Evolutionary conservation across 768 basidiomycete species (phyloP).

Genomic region (Lentinula guzmanii): DNA sequence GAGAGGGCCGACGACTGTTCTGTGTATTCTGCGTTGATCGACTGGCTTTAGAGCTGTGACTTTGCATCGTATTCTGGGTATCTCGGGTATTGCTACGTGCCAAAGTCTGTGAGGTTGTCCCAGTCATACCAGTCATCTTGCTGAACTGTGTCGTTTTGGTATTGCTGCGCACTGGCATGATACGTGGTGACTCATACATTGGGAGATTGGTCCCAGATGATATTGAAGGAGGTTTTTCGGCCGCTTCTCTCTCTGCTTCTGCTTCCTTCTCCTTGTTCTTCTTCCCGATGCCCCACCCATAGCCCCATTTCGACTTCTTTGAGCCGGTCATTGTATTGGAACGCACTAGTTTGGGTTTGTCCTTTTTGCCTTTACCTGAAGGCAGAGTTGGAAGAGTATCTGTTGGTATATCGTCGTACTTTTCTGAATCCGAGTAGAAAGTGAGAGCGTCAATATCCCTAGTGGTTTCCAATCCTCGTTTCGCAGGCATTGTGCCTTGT

Average conservation of each 20-base stretch:
- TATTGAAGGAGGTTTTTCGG: conserved; percentile 9
- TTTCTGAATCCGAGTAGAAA: conserved; percentile 58
- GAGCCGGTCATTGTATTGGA: conserved; percentile 53
- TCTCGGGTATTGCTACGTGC: conserved; percentile 3
- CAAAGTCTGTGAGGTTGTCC: conserved; percentile 9
- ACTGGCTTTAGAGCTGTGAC: conserved; percentile 11
- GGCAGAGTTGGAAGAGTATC: conserved; percentile 8
- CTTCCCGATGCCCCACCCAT: conserved; percentile 64
- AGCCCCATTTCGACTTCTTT: conserved; percentile 63
- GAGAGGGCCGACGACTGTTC: conserved; percentile 8
- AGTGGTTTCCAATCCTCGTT: conserved; percentile 1
- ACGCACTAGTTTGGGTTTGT: conserved; percentile 37
- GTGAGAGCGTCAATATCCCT: conserved; percentile 37
- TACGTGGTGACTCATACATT: conserved; percentile 32
- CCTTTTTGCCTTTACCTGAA: conserved; percentile 25
- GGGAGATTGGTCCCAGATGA: neutral
- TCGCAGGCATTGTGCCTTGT: conserved; percentile 34
- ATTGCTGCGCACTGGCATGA: conserved; percentile 26
- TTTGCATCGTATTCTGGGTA: conserved; percentile 11
- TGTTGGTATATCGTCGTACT: conserved; percentile 43
- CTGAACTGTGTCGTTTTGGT: conserved; percentile 34
- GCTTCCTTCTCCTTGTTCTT: conserved; percentile 38
- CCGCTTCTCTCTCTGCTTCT: conserved; percentile 22
- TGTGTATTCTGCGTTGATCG: conserved; percentile 10
- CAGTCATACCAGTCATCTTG: conserved; percentile 22